Conservation (phyloP, 2,329 filamentous ascomycete species). For the Huntiella moniliformis region DNA sequence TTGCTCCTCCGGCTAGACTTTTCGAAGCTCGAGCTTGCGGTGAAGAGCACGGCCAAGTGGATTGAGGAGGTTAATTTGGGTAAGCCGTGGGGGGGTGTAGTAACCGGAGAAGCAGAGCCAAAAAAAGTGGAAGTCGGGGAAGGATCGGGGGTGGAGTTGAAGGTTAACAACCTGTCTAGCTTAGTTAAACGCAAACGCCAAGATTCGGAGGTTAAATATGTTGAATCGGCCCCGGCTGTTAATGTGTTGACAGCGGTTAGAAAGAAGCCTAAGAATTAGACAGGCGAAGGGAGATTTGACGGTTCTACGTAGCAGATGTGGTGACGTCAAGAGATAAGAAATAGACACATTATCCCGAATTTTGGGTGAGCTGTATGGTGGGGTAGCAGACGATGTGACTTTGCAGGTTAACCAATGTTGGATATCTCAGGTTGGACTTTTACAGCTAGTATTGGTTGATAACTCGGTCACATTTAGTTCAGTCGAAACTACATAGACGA, state of each 20-base stretch:
- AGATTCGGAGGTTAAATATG: slow-evolving; percentile 5
- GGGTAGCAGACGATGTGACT: too few relatives aligned
- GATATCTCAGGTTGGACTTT: too few relatives aligned
- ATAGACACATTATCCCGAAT: too few relatives aligned
- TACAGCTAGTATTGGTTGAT: too few relatives aligned
- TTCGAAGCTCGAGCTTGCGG: slow-evolving; percentile 41
- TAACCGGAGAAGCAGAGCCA: slow-evolving; percentile 1
- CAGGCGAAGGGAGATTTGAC: too few relatives aligned
- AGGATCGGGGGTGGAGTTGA: slow-evolving; percentile 1
- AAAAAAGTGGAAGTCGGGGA: neutral
- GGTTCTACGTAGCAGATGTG: too few relatives aligned
- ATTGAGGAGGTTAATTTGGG: slow-evolving; percentile 39
- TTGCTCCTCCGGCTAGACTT: slow-evolving; percentile 59
- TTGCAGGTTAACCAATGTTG: too few relatives aligned
- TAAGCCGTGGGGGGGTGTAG: slow-evolving; percentile 6
- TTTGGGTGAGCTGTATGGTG: too few relatives aligned
- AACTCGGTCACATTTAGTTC: too few relatives aligned
- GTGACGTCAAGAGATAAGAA: too few relatives aligned
- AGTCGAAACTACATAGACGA: too few relatives aligned
- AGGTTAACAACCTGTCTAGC: slow-evolving; percentile 29
- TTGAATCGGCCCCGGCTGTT: slow-evolving; percentile 14
- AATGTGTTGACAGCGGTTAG: slow-evolving; percentile 34
- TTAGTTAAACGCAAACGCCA: slow-evolving; percentile 27
- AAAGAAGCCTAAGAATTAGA: slow-evolving; percentile 33
- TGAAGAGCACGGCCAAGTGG: slow-evolving; percentile 50